Percentiles rank a stretch among this genome's conserved stretches.
Evolutionary conservation across 2,329 filamentous ascomycete species (phyloP).

Genomic region (Rutstroemia sp.): DNA sequence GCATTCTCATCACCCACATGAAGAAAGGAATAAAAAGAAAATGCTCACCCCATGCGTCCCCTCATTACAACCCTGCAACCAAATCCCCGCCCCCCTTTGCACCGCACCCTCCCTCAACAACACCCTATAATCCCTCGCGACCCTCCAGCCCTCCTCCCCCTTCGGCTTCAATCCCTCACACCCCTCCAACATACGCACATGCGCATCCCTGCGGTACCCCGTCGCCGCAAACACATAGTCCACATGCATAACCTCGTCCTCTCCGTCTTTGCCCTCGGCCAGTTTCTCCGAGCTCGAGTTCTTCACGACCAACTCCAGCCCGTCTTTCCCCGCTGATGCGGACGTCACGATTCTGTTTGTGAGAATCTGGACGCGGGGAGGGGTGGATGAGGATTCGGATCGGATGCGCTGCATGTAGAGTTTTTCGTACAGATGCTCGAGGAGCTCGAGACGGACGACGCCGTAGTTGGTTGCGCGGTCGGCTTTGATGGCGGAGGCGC

Average conservation of each 20-base stretch:
- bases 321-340: conserved; percentile 10
- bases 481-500: conserved; percentile 50
- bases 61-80: conserved; percentile 92
- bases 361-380: conserved; percentile 79
- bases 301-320: conserved; percentile 28
- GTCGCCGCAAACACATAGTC: conserved; percentile 82
- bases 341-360: conserved; percentile 53
- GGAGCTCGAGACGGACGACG: conserved; percentile 82
- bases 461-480: conserved; percentile 90
- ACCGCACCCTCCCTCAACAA: conserved; percentile 63
- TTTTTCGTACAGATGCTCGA: conserved; percentile 80
- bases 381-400: conserved; percentile 60
- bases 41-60: conserved; percentile 78
- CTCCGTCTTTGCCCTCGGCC: conserved; percentile 30
- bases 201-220: conserved; percentile 72
- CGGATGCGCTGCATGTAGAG: conserved; percentile 70
- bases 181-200: conserved; percentile 67
- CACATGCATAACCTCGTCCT: conserved; percentile 46
- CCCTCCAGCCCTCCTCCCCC: conserved; percentile 47
- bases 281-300: conserved; percentile 20
- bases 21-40: neutral
- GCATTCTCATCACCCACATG: neutral
- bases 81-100: conserved; percentile 67
- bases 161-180: conserved; percentile 60
- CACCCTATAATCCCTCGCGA: conserved; percentile 73